Percentiles rank a stretch among this genome's conserved stretches.
phyloP scores from a whole-genome alignment of 2,329 filamentous ascomycete species.

The Rhinocladiella similis region DNA sequence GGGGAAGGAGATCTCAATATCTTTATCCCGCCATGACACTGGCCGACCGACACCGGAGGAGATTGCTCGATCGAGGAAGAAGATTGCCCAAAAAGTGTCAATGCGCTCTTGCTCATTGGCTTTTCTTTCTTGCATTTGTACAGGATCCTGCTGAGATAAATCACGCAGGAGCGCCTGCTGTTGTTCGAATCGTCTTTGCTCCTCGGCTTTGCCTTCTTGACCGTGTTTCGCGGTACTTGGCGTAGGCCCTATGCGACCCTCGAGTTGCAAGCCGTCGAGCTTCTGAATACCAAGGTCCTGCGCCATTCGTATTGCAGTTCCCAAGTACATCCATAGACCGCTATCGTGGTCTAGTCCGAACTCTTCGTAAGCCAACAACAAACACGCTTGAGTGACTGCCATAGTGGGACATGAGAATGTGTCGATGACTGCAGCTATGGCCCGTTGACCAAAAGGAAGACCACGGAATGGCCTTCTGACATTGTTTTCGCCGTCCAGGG shows the following conservation, averaged over 20 bases:
- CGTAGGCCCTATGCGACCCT: slow-evolving; percentile 56
- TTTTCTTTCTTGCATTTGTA: slow-evolving; percentile 39
- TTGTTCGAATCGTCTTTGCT: slow-evolving; percentile 45
- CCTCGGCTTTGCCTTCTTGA: slow-evolving; percentile 43
- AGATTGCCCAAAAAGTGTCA: slow-evolving; percentile 88
- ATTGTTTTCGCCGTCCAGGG: slow-evolving; percentile 36
- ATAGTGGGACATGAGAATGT: slow-evolving; percentile 81
- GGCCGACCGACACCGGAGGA: slow-evolving; percentile 83
- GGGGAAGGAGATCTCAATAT: slow-evolving; percentile 76
- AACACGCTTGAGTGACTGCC: slow-evolving; percentile 77
- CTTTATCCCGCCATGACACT: slow-evolving; percentile 79
- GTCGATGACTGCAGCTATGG: slow-evolving; percentile 79
- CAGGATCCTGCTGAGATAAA: slow-evolving; percentile 31
- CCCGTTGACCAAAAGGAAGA: slow-evolving; percentile 74
- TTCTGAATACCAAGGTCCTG: slow-evolving; percentile 81
- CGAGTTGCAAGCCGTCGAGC: slow-evolving; percentile 67
- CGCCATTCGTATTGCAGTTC: slow-evolving; percentile 80
- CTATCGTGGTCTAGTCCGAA: slow-evolving; percentile 88
- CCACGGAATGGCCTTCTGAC: slow-evolving; percentile 65
- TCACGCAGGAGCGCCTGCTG: slow-evolving; percentile 24
- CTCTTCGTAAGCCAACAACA: slow-evolving; percentile 83
- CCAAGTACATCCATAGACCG: slow-evolving; percentile 90
- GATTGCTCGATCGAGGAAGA: slow-evolving; percentile 82
- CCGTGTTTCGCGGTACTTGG: slow-evolving; percentile 55
- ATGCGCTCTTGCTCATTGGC: slow-evolving; percentile 74